Evolutionary conservation across 805 yeast species (phyloP).

Genomic region (Metschnikowia kunwiensis): DNA sequence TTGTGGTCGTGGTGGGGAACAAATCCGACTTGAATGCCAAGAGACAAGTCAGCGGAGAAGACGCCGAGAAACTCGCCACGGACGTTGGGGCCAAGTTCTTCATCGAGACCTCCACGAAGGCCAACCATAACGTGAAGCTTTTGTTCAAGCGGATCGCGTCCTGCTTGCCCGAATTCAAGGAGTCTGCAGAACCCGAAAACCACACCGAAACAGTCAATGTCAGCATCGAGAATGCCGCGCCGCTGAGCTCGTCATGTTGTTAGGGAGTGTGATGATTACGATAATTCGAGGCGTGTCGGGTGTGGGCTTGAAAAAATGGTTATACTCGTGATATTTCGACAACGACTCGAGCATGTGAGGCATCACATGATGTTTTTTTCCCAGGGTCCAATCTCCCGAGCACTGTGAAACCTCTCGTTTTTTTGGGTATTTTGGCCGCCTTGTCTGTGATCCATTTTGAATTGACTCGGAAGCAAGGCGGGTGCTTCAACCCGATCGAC

Average conservation of each 20-base stretch:
- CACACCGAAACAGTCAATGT: constrained; percentile 39
- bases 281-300: not conserved
- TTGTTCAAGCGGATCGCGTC: constrained; percentile 89
- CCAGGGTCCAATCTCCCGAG: too few relatives aligned
- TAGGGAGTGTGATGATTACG: not conserved
- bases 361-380: too few relatives aligned
- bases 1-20: constrained; percentile 88
- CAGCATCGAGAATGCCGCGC: constrained; percentile 26
- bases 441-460: too few relatives aligned
- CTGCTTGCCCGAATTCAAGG: constrained; percentile 73
- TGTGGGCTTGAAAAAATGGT: not conserved
- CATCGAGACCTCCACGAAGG: constrained; percentile 92
- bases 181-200: constrained; percentile 17
- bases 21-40: constrained; percentile 76
- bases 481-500: too few relatives aligned
- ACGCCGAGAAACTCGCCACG: constrained; percentile 76
- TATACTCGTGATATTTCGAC: too few relatives aligned
- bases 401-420: too few relatives aligned
- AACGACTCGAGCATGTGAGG: too few relatives aligned
- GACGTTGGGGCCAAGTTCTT: constrained; percentile 72
- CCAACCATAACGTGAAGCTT: constrained; percentile 88
- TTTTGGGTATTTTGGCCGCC: too few relatives aligned
- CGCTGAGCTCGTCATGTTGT: constrained; percentile 16
- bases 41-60: constrained; percentile 78
- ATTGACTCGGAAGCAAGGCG: too few relatives aligned